phyloP scores from a whole-genome alignment of 2,329 filamentous ascomycete species.

The Arthroderma sp. region DNA sequence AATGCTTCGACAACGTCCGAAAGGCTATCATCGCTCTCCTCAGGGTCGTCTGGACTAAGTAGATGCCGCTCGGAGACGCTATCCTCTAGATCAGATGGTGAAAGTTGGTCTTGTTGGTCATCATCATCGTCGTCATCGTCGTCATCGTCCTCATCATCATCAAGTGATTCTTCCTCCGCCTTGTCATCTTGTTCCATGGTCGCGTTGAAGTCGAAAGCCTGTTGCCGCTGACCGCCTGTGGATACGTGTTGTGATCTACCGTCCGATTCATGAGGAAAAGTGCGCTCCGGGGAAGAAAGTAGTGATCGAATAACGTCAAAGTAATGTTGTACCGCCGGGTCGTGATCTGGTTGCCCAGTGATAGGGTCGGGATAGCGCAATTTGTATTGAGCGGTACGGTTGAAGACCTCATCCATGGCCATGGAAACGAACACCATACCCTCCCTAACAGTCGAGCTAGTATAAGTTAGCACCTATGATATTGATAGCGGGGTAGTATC shows the following conservation, averaged over 20 bases:
- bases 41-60: too few species aligned
- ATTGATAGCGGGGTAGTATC: too few species aligned
- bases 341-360: conserved; percentile 10
- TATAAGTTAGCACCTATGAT: not conserved
- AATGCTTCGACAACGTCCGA: not conserved
- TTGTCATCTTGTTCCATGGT: conserved; percentile 26
- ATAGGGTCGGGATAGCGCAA: conserved; percentile 46
- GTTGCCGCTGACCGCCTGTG: conserved; percentile 4
- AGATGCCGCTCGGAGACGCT: too few species aligned
- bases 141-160: conserved; percentile 17
- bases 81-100: not conserved
- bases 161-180: conserved; percentile 25
- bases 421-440: conserved; percentile 88
- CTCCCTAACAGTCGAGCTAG: conserved; percentile 57
- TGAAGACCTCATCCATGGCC: conserved; percentile 62
- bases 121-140: conserved; percentile 2
- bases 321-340: not conserved
- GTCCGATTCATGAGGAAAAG: not conserved
- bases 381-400: conserved; percentile 60
- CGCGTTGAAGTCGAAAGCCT: conserved; percentile 19
- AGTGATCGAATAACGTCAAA: not conserved
- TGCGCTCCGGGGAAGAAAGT: not conserved
- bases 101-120: not conserved
- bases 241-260: too few species aligned
- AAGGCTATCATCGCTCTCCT: too few species aligned